phyloP scores from a whole-genome alignment of 768 basidiomycete species.

The Termitomyces sp. region DNA sequence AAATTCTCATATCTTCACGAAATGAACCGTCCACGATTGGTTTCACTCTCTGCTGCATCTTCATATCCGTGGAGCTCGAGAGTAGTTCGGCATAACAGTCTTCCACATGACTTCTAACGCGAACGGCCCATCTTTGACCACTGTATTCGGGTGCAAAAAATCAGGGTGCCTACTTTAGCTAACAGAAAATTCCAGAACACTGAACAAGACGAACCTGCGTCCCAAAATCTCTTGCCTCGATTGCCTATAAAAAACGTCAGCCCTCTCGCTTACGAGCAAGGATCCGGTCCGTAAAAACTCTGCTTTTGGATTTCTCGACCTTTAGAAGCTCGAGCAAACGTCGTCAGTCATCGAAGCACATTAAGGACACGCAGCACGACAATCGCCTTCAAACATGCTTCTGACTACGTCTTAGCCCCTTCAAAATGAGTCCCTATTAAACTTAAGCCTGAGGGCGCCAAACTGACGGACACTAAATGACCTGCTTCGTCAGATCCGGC shows the following conservation, averaged over 20 bases:
- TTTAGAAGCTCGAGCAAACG: background rate
- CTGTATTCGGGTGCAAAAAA: constrained; percentile 1
- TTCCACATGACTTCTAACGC: background rate
- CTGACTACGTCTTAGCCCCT: background rate
- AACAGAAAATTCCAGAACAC: background rate
- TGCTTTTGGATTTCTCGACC: background rate
- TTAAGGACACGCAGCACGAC: background rate
- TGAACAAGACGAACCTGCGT: background rate
- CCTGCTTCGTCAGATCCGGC: constrained; percentile 13
- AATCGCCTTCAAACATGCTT: background rate
- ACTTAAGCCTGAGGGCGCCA: background rate
- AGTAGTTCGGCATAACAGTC: background rate
- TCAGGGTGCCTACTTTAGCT: background rate
- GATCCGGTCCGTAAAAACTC: background rate
- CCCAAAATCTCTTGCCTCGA: background rate
- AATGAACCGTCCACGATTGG: background rate
- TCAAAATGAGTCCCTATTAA: background rate
- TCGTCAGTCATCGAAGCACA: background rate
- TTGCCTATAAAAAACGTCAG: background rate
- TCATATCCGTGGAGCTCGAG: background rate
- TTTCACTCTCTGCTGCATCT: background rate
- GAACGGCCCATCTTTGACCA: constrained; percentile 1
- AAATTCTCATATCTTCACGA: background rate
- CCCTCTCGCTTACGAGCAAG: background rate
- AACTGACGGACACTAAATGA: background rate